Evolutionary conservation across 2,329 filamentous ascomycete species (phyloP), one percentile per base, ranked within the genome.

Genomic region (Fusarium concolor): DNA sequence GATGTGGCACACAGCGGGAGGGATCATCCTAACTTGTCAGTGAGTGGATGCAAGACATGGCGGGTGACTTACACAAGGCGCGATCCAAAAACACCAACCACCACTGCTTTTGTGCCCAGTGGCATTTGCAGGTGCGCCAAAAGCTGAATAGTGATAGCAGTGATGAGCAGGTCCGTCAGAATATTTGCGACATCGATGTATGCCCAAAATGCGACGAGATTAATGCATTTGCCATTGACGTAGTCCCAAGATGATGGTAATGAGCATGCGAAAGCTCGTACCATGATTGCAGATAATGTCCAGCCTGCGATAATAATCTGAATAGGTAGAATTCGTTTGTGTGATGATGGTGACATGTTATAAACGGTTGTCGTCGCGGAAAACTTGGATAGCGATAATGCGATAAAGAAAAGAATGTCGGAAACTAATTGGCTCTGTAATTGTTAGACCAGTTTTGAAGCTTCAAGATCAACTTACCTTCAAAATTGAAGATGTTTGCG

Each of bases 171-270:
- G 6, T 62, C 59, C 1, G 42, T 62, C 0, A 41, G 2, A 9
- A 62, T 41, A 14, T 56, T 62, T 20, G 41, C 15, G 2, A 28
- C 35, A 1, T 62, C 49, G 5, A 43, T 37, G 9, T 62, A 62
- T 5, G 20, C 35, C 59, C 49, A 62, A 10, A 62, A 62, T 9
- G 57, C 49, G 5, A 43, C 59, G 26, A 62, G 14, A 26, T 62
- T 20, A 3, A 62, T 55, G 8, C 57, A 62, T 17, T 17, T 14
- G 11, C 59, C 57, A 2, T 56, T 24, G 37, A 62, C 17, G 37
- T 62, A 62, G 15, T 62, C 26, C 42, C 42, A 62, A 2, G 59
- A 24, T 11, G 18, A 31, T 0, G 49, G 18, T 2, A 62, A 12
- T 1, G 57, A 56, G 14, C 57, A 62, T 5, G 57, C 42, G 8